Evolutionary conservation across 2,329 filamentous ascomycete genomes (phyloP), one percentile per base, ranked within the genome.

Genomic region (Fusarium veterinarium): DNA sequence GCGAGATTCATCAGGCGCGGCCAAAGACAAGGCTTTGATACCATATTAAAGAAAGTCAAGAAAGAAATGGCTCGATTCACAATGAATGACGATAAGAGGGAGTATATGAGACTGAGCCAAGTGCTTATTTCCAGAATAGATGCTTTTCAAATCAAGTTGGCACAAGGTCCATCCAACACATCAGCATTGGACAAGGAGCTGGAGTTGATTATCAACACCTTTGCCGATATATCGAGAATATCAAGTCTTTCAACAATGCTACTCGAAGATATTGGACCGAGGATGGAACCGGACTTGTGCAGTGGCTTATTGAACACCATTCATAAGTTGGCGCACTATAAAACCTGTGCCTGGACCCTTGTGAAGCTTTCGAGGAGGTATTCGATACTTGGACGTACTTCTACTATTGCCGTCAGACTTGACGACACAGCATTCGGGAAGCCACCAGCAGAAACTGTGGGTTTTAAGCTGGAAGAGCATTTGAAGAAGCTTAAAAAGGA

Each of bases 261-360:
- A 13, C 12, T 61, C n/a, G 45, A 63, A 48, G 19, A 53, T 25
- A 23, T 68, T 14, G 45, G 33, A 8, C 48, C 44, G 23, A 40
- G 40, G 33, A 46, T 65, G 48, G 35, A 69, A 8, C 61, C 69
- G 4, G 7, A 6, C 13, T 44, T 38, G n/a, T 40, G 56, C 11
- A 23, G 46, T 8, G 48, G 49, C 6, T 28, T 76, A 9, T 31
- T 73, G 28, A 65, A 69, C 20, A 70, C 46, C 17, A 63, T 72
- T 11, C 52, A 48, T 14, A 76, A 76, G 55, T 40, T 76, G 25
- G 70, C 60, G n/a, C 52, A 52, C 17, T 76, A 76, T 23, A 55
- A 61, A 23, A 61, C 42, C 13, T 70, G 66, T 20, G 71, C 69
- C 4, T 40, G n/a, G 13, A 65, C 33, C 1, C 37, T 74, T 4